These are phyloP conservation scores for Fomes fomentarius DNA, from an alignment of 1,284 basidiomycete genomes.

Conservation along the genomic window DNA sequence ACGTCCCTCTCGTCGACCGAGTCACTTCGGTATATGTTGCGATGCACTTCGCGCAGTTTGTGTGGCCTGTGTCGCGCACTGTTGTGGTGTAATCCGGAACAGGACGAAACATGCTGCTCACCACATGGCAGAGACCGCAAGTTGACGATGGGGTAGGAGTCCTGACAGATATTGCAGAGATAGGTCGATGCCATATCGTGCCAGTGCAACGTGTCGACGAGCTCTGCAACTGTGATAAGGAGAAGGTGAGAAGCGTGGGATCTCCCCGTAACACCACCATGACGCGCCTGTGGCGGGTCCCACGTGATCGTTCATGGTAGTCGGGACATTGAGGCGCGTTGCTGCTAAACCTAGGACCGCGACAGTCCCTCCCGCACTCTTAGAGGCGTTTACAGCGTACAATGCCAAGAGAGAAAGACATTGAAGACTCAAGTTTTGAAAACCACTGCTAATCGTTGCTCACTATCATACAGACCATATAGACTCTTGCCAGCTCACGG, in stretches of 20 bases:
- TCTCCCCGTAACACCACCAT: no score
- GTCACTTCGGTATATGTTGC: background rate
- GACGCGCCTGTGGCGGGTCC: no score
- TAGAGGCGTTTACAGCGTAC: no score
- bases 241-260: background rate
- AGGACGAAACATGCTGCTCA: background rate
- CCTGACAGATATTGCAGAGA: conserved; percentile 20
- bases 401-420: no score
- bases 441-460: no score
- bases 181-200: background rate
- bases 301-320: background rate
- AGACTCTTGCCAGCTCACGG: no score
- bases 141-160: background rate
- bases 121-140: conserved; percentile 18
- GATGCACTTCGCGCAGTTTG: conserved; percentile 13
- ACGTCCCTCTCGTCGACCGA: background rate
- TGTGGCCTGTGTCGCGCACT: conserved; percentile 7
- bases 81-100: no score
- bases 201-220: background rate
- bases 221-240: background rate
- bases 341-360: no score
- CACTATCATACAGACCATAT: no score
- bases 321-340: no score
- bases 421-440: no score
- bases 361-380: no score